These are phyloP conservation scores for Dryas octopetala DNA, from an alignment of 306 rosid species.

Conservation along the genomic window DNA sequence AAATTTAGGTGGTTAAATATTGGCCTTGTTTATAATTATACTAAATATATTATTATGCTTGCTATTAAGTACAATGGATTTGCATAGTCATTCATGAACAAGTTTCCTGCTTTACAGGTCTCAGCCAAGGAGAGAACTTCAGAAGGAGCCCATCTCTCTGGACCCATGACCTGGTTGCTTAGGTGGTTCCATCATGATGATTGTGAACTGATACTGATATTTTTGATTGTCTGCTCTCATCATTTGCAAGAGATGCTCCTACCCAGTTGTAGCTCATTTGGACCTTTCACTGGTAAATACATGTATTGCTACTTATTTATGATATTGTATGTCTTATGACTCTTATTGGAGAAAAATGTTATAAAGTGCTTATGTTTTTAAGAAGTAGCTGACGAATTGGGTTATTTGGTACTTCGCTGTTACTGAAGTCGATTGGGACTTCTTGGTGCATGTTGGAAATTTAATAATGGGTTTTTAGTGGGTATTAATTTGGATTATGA, in stretches of 20 bases:
- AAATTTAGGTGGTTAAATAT: conserved; percentile 8
- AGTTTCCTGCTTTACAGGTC: conserved; percentile 47
- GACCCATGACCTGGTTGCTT: conserved; percentile 38
- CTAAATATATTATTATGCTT: not conserved
- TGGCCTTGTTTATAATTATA: not conserved
- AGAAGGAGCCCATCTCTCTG: conserved; percentile 26
- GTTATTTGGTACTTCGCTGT: conserved; percentile 21
- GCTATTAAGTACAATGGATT: conserved; percentile 3
- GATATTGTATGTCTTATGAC: not conserved
- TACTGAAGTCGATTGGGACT: conserved; percentile 11
- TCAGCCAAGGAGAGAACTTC: conserved; percentile 32
- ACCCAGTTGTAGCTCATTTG: not conserved
- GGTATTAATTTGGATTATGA: not conserved
- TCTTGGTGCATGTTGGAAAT: conserved; percentile 9
- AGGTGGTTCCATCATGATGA: conserved; percentile 30
- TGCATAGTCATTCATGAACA: conserved; percentile 35
- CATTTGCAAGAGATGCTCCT: conserved; percentile 22
- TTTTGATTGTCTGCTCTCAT: conserved; percentile 20
- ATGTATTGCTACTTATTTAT: not conserved
- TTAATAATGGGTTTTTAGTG: not conserved
- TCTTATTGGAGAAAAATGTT: not conserved
- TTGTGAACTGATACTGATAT: conserved; percentile 13
- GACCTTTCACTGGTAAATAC: conserved; percentile 21
- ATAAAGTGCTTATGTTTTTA: not conserved
- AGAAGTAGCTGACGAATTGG: conserved; percentile 16